phyloP scores from a whole-genome alignment of 768 basidiomycete species.

The Suillus hirtellus region DNA sequence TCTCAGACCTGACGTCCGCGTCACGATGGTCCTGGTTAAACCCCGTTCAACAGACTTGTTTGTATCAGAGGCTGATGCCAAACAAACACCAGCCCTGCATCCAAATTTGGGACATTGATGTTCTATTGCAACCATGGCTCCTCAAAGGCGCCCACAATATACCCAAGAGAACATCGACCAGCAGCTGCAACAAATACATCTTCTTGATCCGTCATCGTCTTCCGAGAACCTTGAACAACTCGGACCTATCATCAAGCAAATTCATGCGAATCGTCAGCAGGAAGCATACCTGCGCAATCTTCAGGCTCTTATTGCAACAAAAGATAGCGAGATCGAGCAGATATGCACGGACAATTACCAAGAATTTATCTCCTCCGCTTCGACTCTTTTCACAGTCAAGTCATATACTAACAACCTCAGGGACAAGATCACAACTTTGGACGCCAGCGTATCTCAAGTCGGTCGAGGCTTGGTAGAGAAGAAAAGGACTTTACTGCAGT shows the following conservation, averaged over 20 bases:
- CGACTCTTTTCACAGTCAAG: conserved; percentile 94
- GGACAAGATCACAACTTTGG: conserved; percentile 87
- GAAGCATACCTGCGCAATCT: conserved; percentile 86
- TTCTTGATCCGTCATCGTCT: conserved; percentile 83
- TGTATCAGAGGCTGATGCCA: conserved; percentile 38
- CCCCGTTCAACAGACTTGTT: conserved; percentile 14
- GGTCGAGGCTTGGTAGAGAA: conserved; percentile 90
- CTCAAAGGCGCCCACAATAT: conserved; percentile 69
- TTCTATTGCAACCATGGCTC: conserved; percentile 54
- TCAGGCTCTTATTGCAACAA: conserved; percentile 86
- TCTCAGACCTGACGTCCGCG: too few species aligned
- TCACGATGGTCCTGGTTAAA: too few species aligned
- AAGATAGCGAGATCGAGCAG: conserved; percentile 94
- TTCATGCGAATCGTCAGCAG: conserved; percentile 84
- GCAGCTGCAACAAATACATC: conserved; percentile 88
- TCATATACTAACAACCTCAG: conserved; percentile 94
- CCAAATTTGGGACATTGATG: conserved; percentile 15
- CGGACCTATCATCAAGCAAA: conserved; percentile 92
- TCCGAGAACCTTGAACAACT: conserved; percentile 96
- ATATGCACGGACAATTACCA: conserved; percentile 97
- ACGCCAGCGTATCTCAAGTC: conserved; percentile 84
- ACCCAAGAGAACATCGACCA: conserved; percentile 85
- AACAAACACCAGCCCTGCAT: conserved; percentile 34
- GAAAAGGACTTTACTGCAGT: conserved; percentile 86
- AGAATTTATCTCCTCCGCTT: conserved; percentile 96